Evolutionary conservation across 768 basidiomycete species (phyloP), one percentile per base, ranked within the genome.

Genomic region (Pleurotus pulmonarius): DNA sequence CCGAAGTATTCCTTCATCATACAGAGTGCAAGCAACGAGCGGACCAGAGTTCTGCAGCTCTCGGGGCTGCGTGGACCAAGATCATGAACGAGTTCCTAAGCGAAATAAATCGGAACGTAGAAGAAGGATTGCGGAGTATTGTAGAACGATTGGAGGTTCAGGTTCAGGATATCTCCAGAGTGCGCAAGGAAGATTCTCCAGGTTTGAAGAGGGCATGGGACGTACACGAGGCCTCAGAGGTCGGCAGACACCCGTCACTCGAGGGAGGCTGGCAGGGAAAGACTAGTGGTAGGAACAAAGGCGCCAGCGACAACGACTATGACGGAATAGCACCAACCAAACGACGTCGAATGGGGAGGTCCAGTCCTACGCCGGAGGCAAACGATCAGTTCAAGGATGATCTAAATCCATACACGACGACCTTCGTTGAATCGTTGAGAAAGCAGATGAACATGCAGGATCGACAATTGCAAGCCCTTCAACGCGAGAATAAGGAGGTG

Each of bases 11-110:
- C 57, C 64, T 69, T 39, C 71, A 67, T 29, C 78, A 81, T 55
- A 70, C 70, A 43, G 71, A 78, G 55, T 73, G 67, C 57, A 76
- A 77, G 59, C 69, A 73, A 49, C 74, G 70, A 16, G 67, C 75
- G 25, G 75, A 79, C 53, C 67, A 68, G 46, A 73, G 68, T 51
- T 65, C 72, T 39, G 63, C 67, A 45, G 73, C 72, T 12, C 72
- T 81, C n/a, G 74, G 73, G 51, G 59, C 64, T 24, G 61, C 81
- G 41, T 83, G 83, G 82, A 71, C 70, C 56, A 68, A 75, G 37
- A 67, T 75, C n/a, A 77, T 83, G 49, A 69, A 75, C 38, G 53
- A 68, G 18, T 68, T 82, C 53, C 66, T 73, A 16, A 63, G 63
- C 15, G 77, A 80, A 34, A 74, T 81, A 44, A 72, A 66, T 60